Percentiles rank a stretch among this genome's conserved stretches.
phyloP scores from a whole-genome alignment of 2,329 filamentous ascomycete genomes.

The Fusarium duplospermum region DNA sequence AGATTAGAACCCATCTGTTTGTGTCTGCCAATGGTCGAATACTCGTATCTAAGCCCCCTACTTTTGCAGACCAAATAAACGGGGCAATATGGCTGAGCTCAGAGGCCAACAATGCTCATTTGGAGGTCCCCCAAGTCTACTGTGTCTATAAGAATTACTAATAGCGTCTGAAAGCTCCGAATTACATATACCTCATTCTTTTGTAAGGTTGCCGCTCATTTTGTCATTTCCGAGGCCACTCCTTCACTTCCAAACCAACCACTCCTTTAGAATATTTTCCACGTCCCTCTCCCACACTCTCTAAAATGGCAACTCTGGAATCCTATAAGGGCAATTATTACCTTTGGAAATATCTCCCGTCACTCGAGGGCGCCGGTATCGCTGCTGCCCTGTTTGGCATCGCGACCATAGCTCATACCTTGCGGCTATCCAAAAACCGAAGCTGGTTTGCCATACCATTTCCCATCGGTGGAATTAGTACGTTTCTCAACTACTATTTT shows the following conservation, averaged over 20 bases:
- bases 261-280: too few relatives aligned
- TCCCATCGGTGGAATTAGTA: not conserved
- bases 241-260: not conserved
- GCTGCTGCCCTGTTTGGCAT: not conserved
- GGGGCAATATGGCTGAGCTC: not conserved
- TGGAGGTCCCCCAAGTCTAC: not conserved
- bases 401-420: not conserved
- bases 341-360: not conserved
- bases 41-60: not conserved
- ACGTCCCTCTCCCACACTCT: not conserved
- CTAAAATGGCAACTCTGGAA: not conserved
- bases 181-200: too few relatives aligned
- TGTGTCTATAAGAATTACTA: not conserved
- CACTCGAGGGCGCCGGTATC: not conserved
- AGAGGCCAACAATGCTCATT: not conserved
- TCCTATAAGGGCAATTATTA: not conserved
- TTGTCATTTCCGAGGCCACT: not conserved
- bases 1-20: not conserved
- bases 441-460: not conserved
- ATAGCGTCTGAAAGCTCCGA: too few relatives aligned
- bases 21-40: too few relatives aligned
- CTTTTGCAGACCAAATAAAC: not conserved
- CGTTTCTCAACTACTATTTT: not conserved
- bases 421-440: not conserved
- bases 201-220: too few relatives aligned